Evolutionary conservation across 768 basidiomycete species (phyloP), one percentile per base, ranked within the genome.

Genomic region (Suillus plorans): DNA sequence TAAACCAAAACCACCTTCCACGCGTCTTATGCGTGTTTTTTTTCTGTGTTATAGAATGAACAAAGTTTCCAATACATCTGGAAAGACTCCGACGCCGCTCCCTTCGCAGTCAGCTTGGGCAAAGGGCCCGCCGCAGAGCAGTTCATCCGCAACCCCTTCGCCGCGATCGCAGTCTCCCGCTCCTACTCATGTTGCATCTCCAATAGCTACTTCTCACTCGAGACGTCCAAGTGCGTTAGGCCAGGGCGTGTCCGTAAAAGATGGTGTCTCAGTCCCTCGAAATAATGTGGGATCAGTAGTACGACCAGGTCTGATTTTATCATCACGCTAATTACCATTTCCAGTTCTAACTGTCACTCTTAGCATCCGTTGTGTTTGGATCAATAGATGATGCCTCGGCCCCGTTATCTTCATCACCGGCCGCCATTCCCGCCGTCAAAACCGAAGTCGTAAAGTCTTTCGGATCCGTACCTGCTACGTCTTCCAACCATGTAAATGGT

Each of bases 101-200:
- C 80, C 89, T 77, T 77, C 84, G 82, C 86, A 88, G 84, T 94
- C 93, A 80, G 94, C 92, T 83, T 97, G 94, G 94, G 81, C 91
- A 80, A 90, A 80, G 84, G 93, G 94, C 77, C 94, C 94, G 60
- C 93, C 94, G 63, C 84, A 85, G 69, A 80, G 70, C 67, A 76
- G 64, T 14, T 76, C 87, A 65, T 78, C 85, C 62, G 79, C 80
- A 65, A 77, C 79, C 59, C 76, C 89, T 64, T 84, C 89, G 66
- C 84, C 90, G 65, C 89, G 91, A 77, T 88, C 92, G 57, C 89
- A 92, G 79, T 91, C 91, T 67, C 90, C 91, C 69, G 90, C 86
- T 63, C 86, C 84, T 22, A 73, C 85, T 50, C 83, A 77, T 75
- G 76, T 74, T 47, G 74, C 80, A 60, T 72, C 82, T 61, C 84